Percentiles rank a stretch among this genome's conserved stretches.
phyloP scores from a whole-genome alignment of 164 flowering plant species.

The Berberis vulgaris region DNA sequence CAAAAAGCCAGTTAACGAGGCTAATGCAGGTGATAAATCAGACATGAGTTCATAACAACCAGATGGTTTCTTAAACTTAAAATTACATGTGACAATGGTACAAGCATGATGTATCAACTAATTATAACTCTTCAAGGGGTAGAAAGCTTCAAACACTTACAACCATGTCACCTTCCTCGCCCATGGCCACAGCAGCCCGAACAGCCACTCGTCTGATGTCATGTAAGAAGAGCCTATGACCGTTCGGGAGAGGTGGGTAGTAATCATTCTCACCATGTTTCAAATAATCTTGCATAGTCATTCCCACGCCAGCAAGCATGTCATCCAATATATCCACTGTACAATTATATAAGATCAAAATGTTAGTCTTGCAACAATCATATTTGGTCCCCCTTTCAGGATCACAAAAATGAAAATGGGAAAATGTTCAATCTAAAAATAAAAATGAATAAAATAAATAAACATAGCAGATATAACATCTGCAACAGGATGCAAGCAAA shows the following conservation, averaged over 20 bases:
- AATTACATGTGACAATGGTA: no score
- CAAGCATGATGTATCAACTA: no score
- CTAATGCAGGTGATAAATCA: no score
- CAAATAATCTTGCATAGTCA: slow-evolving; percentile 95
- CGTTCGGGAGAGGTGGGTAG: slow-evolving; percentile 93
- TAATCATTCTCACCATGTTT: slow-evolving; percentile 89
- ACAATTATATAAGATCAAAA: slow-evolving; percentile 11
- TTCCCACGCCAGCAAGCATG: slow-evolving; percentile 92
- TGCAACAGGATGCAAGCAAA: no score
- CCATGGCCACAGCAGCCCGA: slow-evolving; percentile 97
- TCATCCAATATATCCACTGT: slow-evolving; percentile 98
- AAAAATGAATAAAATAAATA: no score
- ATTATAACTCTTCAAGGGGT: no score
- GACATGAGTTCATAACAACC: no score
- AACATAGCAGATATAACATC: no score
- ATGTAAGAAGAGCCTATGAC: slow-evolving; percentile 84
- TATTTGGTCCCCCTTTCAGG: background rate
- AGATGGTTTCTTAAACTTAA: no score
- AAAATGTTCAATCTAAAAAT: no score
- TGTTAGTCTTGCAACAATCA: slow-evolving; percentile 6
- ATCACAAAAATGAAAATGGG: no score
- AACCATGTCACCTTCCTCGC: slow-evolving; percentile 97
- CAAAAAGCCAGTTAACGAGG: background rate
- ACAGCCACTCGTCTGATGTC: slow-evolving; percentile 95
- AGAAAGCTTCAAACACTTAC: slow-evolving; percentile 48